These are phyloP conservation scores for Arxiozyma bovina DNA, from an alignment of 1,139 yeast species.

Conservation along the genomic window DNA sequence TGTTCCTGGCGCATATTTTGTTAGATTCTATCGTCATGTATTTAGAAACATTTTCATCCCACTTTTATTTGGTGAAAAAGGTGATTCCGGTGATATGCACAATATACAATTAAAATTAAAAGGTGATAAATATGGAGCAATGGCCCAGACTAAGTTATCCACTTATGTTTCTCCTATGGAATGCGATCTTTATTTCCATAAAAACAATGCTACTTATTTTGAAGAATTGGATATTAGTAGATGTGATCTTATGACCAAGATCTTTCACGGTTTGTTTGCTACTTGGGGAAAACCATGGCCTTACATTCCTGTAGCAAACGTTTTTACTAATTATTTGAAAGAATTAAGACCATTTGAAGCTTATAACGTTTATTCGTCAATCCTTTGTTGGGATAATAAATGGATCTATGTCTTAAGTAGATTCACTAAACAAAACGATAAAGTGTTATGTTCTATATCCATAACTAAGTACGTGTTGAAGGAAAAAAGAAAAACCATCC, in stretches of 20 bases:
- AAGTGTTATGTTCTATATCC: conserved; percentile 47
- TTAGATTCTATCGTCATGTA: conserved; percentile 50
- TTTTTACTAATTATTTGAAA: conserved; percentile 55
- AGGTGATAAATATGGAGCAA: conserved; percentile 26
- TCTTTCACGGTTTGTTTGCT: conserved; percentile 48
- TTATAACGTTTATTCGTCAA: conserved; percentile 48
- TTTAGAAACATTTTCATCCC: conserved; percentile 37
- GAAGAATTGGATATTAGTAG: conserved; percentile 78
- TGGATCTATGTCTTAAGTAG: conserved; percentile 71
- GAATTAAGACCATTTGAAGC: conserved; percentile 62
- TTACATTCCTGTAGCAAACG: conserved; percentile 70
- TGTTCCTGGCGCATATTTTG: conserved; percentile 58
- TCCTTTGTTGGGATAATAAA: conserved; percentile 80
- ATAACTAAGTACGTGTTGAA: conserved; percentile 77
- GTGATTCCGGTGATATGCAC: conserved; percentile 1
- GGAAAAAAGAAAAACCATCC: conserved; percentile 59
- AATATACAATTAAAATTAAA: conserved; percentile 11
- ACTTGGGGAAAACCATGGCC: conserved; percentile 37
- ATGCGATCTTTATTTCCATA: conserved; percentile 79
- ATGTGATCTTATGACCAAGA: conserved; percentile 47
- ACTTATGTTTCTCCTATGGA: conserved; percentile 71
- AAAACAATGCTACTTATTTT: conserved; percentile 78
- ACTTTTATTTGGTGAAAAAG: conserved; percentile 14
- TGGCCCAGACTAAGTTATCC: conserved; percentile 38
- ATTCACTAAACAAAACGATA: conserved; percentile 34